Percentiles rank a stretch among this genome's conserved stretches.
phyloP scores from a whole-genome alignment of 371 early-diverging fungal species.

The Apophysomyces ossiformis region DNA sequence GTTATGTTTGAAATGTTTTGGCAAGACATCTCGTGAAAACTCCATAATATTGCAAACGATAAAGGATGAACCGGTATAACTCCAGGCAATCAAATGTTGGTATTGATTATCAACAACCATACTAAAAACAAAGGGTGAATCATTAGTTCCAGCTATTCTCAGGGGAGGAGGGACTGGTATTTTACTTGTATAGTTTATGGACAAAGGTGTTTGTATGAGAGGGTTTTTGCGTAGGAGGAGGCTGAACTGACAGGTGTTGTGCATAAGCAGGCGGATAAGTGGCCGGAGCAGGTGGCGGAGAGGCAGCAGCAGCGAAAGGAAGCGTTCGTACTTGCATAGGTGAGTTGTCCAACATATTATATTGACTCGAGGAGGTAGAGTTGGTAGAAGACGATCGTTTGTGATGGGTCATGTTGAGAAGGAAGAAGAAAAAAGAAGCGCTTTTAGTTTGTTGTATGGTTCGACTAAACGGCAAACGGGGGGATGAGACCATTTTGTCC shows the following conservation, averaged over 20 bases:
- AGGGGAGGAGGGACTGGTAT: no score
- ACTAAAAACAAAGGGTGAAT: conserved; percentile 33
- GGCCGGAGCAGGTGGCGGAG: neutral
- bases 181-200: conserved; percentile 54
- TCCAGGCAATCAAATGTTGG: conserved; percentile 87
- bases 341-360: neutral
- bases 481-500: neutral
- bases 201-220: conserved; percentile 46
- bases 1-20: conserved; percentile 87
- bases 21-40: conserved; percentile 79
- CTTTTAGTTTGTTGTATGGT: neutral
- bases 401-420: conserved; percentile 3
- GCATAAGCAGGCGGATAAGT: conserved; percentile 10
- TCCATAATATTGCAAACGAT: conserved; percentile 90
- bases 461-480: conserved; percentile 1
- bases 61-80: conserved; percentile 84
- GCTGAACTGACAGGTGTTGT: conserved; percentile 9
- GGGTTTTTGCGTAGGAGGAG: conserved; percentile 16
- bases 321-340: conserved; percentile 1
- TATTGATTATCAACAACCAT: conserved; percentile 84
- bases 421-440: no score
- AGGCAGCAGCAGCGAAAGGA: neutral
- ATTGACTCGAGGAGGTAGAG: conserved; percentile 2
- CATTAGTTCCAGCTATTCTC: neutral
- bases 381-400: conserved; percentile 9